Conservation (phyloP, 345 rosid species). For the Populus ilicifolia region DNA sequence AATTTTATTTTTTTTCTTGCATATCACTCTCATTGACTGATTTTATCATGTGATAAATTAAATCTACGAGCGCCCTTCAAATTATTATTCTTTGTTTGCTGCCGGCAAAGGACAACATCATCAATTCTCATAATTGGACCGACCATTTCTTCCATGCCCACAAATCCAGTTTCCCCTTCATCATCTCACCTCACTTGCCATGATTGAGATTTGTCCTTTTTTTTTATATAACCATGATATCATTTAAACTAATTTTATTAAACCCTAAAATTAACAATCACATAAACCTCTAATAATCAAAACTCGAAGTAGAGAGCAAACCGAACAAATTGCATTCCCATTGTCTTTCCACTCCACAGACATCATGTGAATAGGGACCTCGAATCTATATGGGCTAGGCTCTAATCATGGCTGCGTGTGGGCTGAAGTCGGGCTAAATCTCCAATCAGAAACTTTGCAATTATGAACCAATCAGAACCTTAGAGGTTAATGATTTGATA, state of each 20-base stretch:
- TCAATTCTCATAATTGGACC: conserved; percentile 1
- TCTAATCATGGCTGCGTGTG: neutral
- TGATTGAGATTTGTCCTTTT: neutral
- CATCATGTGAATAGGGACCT: no score
- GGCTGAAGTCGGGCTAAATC: neutral
- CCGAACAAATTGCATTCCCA: no score
- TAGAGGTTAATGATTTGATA: no score
- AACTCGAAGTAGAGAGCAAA: no score
- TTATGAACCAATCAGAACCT: neutral
- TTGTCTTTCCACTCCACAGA: neutral
- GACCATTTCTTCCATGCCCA: neutral
- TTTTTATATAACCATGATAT: no score
- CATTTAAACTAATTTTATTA: no score
- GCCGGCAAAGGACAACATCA: neutral
- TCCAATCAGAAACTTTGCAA: no score
- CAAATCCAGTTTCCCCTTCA: neutral
- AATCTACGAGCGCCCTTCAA: neutral
- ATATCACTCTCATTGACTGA: neutral
- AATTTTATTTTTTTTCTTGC: no score
- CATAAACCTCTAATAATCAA: no score
- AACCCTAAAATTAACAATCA: no score
- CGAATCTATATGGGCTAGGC: neutral
- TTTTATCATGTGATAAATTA: neutral
- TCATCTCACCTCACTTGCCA: neutral
- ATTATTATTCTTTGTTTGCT: neutral